Base-by-base conservation (phyloP, 805 yeast species). In the Cyberlindnera sargentensis region DNA sequence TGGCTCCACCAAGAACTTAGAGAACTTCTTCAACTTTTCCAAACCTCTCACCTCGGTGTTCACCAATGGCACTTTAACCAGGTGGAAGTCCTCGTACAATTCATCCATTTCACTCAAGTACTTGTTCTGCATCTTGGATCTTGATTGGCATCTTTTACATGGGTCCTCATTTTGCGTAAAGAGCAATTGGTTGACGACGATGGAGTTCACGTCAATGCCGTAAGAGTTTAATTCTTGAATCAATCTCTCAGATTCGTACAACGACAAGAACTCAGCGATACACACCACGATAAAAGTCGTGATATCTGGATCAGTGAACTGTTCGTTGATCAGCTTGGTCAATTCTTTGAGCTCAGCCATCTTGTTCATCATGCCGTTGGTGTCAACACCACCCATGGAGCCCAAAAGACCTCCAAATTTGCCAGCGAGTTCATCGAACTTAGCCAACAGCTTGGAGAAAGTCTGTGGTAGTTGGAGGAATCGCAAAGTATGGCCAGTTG, bases 281-380 rank as follows among this genome's bases (percentile, higher is more conserved):
- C 99, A 93, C 36, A 93, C 99, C 68, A 97, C 93, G 30, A 93
- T 85, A 57, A 85, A 85, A 0, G 99, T 93, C 20, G 99, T 93
- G 58, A 93, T 71, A 49, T 93, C 97, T 3, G 99, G 96, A 64
- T 93, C 81, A 55, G 95, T 89, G 71, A 93, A 93, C 64, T 93
- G 99, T 52, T 83, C 83, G 67, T 88, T 93, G 48, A 91, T 96
- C 61, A 88, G 95, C 37, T 80, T 71, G 25, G 93, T 95, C 51
- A 82, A 80, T 47, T 73, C 79, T 51, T 93, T 86, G 45, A 89
- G 77, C 53, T 85, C 95, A 47, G 78, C 81, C 57, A 91, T 73
- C 65, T 90, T 90, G 47, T 70, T 73, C 57, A 86, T 76, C 66
- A 90, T 77, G 55, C 90, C 96, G 37, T 71, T 71, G 41, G 70